Conservation (phyloP, 495 filamentous ascomycete genomes). For the Staphylotrichum tortipilum region DNA sequence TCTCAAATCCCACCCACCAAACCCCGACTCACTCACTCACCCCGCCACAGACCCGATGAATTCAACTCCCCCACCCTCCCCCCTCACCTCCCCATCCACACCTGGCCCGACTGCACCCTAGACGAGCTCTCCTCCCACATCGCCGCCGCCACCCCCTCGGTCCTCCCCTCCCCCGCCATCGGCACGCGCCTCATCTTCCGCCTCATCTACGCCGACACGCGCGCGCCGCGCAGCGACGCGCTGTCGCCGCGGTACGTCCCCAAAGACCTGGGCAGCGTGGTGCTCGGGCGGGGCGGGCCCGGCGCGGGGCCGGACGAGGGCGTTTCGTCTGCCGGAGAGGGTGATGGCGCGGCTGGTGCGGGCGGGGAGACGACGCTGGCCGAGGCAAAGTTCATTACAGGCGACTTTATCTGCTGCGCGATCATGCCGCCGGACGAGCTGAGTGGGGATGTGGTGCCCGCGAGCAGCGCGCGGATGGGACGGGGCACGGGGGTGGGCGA, state of each 20-base stretch:
- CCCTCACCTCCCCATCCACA: slow-evolving; percentile 73
- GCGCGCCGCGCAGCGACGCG: slow-evolving; percentile 32
- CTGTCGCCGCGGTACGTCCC: slow-evolving; percentile 55
- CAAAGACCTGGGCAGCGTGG: slow-evolving; percentile 74
- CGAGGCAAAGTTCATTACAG: slow-evolving; percentile 74
- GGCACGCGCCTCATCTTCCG: slow-evolving; percentile 82
- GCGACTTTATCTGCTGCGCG: slow-evolving; percentile 77
- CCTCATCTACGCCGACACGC: slow-evolving; percentile 75
- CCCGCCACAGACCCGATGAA: slow-evolving; percentile 52
- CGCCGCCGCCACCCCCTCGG: slow-evolving; percentile 18
- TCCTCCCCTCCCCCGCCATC: slow-evolving; percentile 66
- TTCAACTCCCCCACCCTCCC: slow-evolving; percentile 51
- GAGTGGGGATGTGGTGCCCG: slow-evolving; percentile 64
- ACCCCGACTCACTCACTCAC: not conserved
- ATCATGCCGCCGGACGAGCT: slow-evolving; percentile 60
- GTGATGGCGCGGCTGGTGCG: slow-evolving; percentile 38
- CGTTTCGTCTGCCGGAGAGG: not conserved
- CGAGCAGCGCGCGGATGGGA: slow-evolving; percentile 31
- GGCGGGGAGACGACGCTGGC: slow-evolving; percentile 68
- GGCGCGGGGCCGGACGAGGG: slow-evolving; percentile 3
- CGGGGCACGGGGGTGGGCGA: slow-evolving; percentile 30
- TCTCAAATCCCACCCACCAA: not conserved
- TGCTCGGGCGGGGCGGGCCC: slow-evolving; percentile 43
- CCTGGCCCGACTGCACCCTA: slow-evolving; percentile 77
- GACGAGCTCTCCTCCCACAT: slow-evolving; percentile 68